A percentile compares a stretch with the other conserved stretches of the same genome.
phyloP scores from a whole-genome alignment of 768 basidiomycete genomes.

The Cytidiella melzeri region DNA sequence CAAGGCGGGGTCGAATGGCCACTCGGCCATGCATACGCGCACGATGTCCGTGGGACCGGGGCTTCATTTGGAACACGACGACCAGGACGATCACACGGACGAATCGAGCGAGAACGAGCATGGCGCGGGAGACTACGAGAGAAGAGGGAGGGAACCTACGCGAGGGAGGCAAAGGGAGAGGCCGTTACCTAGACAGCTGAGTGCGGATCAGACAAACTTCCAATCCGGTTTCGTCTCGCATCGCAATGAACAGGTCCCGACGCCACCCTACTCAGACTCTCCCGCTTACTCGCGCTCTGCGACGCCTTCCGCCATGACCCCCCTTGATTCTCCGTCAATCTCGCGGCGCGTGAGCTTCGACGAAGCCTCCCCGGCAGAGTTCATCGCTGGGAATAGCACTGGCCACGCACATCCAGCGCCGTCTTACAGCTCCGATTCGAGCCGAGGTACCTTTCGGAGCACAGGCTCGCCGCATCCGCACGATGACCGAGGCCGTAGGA shows the following conservation, averaged over 20 bases:
- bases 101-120: slow-evolving; percentile 20
- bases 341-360: slow-evolving; percentile 18
- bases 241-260: slow-evolving; percentile 17
- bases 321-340: slow-evolving; percentile 3
- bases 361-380: slow-evolving; percentile 17
- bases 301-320: slow-evolving; percentile 14
- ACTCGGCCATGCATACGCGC: slow-evolving; percentile 37
- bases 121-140: slow-evolving; percentile 1
- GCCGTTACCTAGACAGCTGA: slow-evolving; percentile 22
- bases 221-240: slow-evolving; percentile 26
- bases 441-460: slow-evolving; percentile 18
- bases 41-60: slow-evolving; percentile 46
- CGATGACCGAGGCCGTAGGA: slow-evolving; percentile 31
- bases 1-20: slow-evolving; percentile 42
- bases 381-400: slow-evolving; percentile 19
- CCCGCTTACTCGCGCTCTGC: slow-evolving; percentile 17
- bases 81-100: slow-evolving; percentile 29
- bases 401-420: slow-evolving; percentile 5
- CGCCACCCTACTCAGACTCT: slow-evolving; percentile 33
- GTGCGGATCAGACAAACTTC: slow-evolving; percentile 26
- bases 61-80: slow-evolving; percentile 37
- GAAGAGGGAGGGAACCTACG: slow-evolving; percentile 11
- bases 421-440: slow-evolving; percentile 12
- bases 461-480: slow-evolving; percentile 5
- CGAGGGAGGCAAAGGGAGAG: slow-evolving; percentile 16